Evolutionary conservation across 805 yeast species (phyloP), one percentile per base, ranked within the genome.

Genomic region (Starmera pachycereana): DNA sequence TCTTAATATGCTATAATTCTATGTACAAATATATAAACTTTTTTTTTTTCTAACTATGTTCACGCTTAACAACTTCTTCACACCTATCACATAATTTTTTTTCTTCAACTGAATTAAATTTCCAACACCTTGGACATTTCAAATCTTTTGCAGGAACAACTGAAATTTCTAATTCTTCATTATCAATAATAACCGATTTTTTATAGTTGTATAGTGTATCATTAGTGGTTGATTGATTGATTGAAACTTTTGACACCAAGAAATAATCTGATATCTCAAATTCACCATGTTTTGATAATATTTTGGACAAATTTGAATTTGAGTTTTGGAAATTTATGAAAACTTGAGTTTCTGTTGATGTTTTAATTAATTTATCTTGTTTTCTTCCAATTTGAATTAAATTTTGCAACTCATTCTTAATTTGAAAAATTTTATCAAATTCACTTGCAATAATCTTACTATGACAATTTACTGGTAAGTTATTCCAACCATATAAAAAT

Each of bases 111-210:
- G 94, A 65, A 8, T 73, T 74, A 54, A 62, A 78, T 52, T 85
- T 85, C 98, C 98, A 92, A 61, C 98, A 92, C 56, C 98, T 72
- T 7, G 96, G 95, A 57, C 98, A 92, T 52, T 88, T 88, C 39
- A 62, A 61, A 2, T 64, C 53, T 0, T 56, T 42, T 0, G 87
- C 71, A 5, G 68, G 65, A 8, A 66, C 59, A 3, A 81, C 69
- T 3, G 56, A 45, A 4, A 74, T 51, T 2, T 47, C 48, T 7
- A 67, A 41, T 4, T 38, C 53, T 8, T 49, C 50, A 2, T 57
- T 65, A 8, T 50, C 58, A 3, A 68, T 46, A 3, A 46, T 45
- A 3, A 65, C 45, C n/a, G 48, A 41, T 49, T 37, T 58, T 44
- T 39, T 49, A 51, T 57, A 58, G 13, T 64, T 62, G 38, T 52